Evolutionary conservation across 495 filamentous ascomycete species (phyloP).

Genomic region (Antarctomyces pellizariae): DNA sequence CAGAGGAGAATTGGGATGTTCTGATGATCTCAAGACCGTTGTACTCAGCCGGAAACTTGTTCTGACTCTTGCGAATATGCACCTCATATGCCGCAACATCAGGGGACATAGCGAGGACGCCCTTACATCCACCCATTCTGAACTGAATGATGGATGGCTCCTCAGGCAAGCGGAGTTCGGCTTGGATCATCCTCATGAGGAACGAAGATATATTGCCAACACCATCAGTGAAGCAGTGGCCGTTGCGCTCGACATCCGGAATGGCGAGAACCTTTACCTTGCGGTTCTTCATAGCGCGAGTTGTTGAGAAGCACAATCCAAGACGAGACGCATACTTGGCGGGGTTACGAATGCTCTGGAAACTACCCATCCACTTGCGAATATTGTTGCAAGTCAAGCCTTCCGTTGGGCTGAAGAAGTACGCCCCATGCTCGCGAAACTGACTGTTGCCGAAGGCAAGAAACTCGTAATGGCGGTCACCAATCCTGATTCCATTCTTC

Average conservation of each 20-base stretch:
- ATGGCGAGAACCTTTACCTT: too few species aligned
- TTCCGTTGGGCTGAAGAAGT: conserved; percentile 51
- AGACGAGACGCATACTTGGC: conserved; percentile 74
- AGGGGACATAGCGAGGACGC: conserved; percentile 51
- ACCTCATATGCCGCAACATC: conserved; percentile 35
- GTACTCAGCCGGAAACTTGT: conserved; percentile 58
- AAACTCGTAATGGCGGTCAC: conserved; percentile 63
- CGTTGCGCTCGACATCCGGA: conserved; percentile 40
- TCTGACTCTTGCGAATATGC: conserved; percentile 57
- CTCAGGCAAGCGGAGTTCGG: conserved; percentile 31
- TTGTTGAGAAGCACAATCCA: conserved; percentile 92
- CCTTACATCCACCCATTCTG: conserved; percentile 78
- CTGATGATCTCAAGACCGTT: conserved; percentile 66
- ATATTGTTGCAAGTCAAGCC: conserved; percentile 45
- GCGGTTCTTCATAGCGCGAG: conserved; percentile 37
- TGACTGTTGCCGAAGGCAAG: conserved; percentile 93
- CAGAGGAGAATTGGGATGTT: conserved; percentile 45
- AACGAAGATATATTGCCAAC: conserved; percentile 77
- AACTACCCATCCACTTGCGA: conserved; percentile 76
- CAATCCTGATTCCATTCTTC: conserved; percentile 58
- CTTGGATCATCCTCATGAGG: conserved; percentile 42
- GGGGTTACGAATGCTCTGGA: conserved; percentile 49
- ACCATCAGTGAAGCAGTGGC: conserved; percentile 66
- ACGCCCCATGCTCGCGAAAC: conserved; percentile 77
- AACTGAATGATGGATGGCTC: conserved; percentile 77